Conservation (phyloP, 208 protist genomes). For the Wallacemonas rigidus region DNA sequence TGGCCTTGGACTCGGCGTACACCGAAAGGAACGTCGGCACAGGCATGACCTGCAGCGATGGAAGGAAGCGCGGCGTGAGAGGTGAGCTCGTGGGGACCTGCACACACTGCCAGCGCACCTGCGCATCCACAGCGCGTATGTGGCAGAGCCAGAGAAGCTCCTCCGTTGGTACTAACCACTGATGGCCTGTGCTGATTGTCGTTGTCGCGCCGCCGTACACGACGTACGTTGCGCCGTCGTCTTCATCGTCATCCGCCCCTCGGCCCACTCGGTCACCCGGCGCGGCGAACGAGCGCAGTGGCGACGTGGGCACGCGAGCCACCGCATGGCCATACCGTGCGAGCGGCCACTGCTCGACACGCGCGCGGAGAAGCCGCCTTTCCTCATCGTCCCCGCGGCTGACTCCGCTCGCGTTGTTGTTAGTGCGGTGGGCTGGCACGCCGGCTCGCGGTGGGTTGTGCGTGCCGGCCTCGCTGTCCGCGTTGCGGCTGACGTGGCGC, state of each 20-base stretch:
- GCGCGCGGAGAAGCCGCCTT: neutral
- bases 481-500: neutral
- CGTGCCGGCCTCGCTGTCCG: no score
- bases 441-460: no score
- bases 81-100: constrained; percentile 27
- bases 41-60: constrained; percentile 33
- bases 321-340: constrained; percentile 61
- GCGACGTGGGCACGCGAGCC: constrained; percentile 32
- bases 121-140: neutral
- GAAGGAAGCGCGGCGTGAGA: constrained; percentile 37
- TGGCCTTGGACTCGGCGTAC: neutral
- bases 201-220: constrained; percentile 36
- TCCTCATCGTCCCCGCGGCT: neutral
- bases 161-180: constrained; percentile 32
- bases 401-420: no score
- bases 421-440: no score
- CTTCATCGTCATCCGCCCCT: constrained; percentile 16
- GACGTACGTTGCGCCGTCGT: constrained; percentile 20
- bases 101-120: constrained; percentile 46
- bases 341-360: constrained; percentile 39
- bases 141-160: constrained; percentile 68
- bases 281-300: neutral
- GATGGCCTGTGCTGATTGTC: neutral
- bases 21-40: neutral
- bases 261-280: no score